Evolutionary conservation across 192 early-diverging fungal species (phyloP).

Genomic region (Coemansia sp.): DNA sequence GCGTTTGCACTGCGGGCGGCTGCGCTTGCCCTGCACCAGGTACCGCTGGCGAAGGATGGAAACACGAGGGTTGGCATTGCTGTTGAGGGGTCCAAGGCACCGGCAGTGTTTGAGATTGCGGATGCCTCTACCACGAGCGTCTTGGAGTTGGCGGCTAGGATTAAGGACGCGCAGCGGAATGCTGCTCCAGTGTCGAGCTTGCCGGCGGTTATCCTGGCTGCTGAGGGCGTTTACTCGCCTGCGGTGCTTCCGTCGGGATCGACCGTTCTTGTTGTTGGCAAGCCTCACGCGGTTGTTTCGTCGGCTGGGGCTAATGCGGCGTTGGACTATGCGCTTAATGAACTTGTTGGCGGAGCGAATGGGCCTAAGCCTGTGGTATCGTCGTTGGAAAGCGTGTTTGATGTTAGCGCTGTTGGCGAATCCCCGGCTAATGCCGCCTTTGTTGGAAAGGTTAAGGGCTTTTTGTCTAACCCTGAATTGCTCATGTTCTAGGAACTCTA

Average conservation of each 20-base stretch:
- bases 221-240: constrained; percentile 52
- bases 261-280: constrained; percentile 65
- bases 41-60: constrained; percentile 53
- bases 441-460: constrained; percentile 36
- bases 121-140: constrained; percentile 28
- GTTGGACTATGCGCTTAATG: constrained; percentile 31
- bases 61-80: constrained; percentile 60
- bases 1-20: constrained; percentile 40
- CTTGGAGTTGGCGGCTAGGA: constrained; percentile 24
- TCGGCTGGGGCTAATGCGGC: constrained; percentile 18
- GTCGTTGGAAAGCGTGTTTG: constrained; percentile 4
- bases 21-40: constrained; percentile 42
- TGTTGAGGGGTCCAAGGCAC: constrained; percentile 51
- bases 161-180: constrained; percentile 17
- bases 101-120: constrained; percentile 25
- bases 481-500: constrained; percentile 19
- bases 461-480: constrained; percentile 43
- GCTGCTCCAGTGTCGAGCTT: background rate
- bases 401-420: constrained; percentile 31
- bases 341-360: constrained; percentile 20
- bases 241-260: constrained; percentile 55
- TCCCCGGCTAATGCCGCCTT: constrained; percentile 24
- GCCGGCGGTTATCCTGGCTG: constrained; percentile 25
- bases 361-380: background rate
- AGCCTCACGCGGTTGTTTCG: constrained; percentile 26